Base-by-base conservation (phyloP, 495 filamentous ascomycete species). In the Antarctomyces pellizariae region DNA sequence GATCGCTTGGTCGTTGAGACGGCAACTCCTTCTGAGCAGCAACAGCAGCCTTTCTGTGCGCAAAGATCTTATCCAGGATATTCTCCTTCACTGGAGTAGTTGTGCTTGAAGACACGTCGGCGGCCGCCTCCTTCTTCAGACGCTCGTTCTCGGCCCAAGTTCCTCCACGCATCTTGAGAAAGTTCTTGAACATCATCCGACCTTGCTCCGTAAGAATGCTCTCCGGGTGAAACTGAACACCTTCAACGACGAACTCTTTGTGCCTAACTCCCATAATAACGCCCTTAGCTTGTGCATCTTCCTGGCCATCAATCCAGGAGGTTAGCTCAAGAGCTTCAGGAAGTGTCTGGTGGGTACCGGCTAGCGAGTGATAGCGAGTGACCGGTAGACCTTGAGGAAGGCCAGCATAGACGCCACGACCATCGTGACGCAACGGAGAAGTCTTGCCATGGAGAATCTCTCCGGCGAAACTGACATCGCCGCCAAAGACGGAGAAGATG, bases 401-500 rank as follows among this genome's bases (percentile, higher is more conserved):
- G 16, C 67, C 67, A 18, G 67, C 63, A 43, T 91, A 99, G 20
- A 89, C 67, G 12, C 86, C 86, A 48, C 78, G 84, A 0, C 53
- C 54, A 42, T 99, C 89, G 49, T 99, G 86, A 23, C 64, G 61
- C 37, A 99, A 56, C 10, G 69, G 69, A 9, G 80, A 91, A 14
- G 86, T 99, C 54, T 99, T 99, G 32, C 86, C 86, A 39, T 99
- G 86, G 29, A 95, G 51, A 29, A 95, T 93, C 52, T 95, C 86
- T 18, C 89, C 89, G 5, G 89, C 90, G 23, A 76, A 80, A 45
- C 74, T 73, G 18, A 99, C 86, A 18, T 72, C 65, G 30, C 86
- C 86, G 27, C 86, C 86, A 44, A 86, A 92, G 6, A 74, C 67
- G 26, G 78, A 71, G 37, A 83, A 82, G 16, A 99, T 92, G 47